Evolutionary conservation across 192 early-diverging fungal species (phyloP).

Genomic region (Coemansia sp.): DNA sequence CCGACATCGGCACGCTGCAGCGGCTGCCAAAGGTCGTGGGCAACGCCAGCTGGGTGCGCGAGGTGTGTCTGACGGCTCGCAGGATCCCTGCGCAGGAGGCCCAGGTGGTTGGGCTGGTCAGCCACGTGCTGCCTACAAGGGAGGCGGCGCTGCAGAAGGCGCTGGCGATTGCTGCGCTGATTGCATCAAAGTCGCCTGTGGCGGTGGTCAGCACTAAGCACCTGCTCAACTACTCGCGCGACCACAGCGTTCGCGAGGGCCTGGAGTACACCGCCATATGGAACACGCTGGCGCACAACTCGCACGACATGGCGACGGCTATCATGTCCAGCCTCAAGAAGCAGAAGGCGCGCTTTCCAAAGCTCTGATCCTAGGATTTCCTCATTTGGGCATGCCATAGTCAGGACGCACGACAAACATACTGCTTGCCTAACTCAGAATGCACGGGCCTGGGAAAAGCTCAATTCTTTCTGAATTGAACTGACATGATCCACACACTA

Average conservation of each 20-base stretch:
- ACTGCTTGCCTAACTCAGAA: too few species aligned
- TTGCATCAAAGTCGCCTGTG: conserved; percentile 89
- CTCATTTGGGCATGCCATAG: background rate
- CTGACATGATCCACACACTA: too few species aligned
- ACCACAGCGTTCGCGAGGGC: conserved; percentile 88
- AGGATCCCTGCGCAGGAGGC: conserved; percentile 69
- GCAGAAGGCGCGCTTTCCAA: conserved; percentile 45
- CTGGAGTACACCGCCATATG: conserved; percentile 85
- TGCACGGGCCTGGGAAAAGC: too few species aligned
- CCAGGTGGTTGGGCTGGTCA: conserved; percentile 60
- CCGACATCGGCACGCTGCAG: conserved; percentile 93
- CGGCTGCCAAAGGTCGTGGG: conserved; percentile 93
- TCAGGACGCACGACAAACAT: too few species aligned
- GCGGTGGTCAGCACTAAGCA: conserved; percentile 87
- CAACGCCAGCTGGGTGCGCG: conserved; percentile 88
- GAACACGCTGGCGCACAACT: conserved; percentile 83
- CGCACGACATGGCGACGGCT: conserved; percentile 52
- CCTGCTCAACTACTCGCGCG: conserved; percentile 85
- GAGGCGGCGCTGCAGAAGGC: conserved; percentile 51
- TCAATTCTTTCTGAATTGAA: too few species aligned
- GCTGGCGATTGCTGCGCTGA: conserved; percentile 65
- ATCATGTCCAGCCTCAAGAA: conserved; percentile 39
- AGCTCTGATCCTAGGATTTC: conserved; percentile 16
- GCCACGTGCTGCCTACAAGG: conserved; percentile 48
- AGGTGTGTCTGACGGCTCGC: conserved; percentile 84